Conservation (phyloP, 768 basidiomycete genomes). For the Astraeus odoratus region DNA sequence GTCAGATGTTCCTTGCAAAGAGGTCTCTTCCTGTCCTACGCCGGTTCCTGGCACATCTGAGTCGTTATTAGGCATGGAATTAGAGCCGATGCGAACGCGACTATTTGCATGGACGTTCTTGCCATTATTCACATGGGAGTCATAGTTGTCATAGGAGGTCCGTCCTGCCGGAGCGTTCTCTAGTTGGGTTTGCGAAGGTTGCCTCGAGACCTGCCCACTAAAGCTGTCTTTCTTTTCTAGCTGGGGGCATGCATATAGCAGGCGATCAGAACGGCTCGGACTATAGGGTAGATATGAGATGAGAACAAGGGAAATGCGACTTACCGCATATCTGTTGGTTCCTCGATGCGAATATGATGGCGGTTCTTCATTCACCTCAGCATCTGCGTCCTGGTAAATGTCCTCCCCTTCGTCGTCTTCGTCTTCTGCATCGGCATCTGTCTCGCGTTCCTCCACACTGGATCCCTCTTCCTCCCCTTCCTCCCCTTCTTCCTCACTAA, state of each 20-base stretch:
- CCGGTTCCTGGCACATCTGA: conserved; percentile 7
- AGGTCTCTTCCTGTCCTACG: conserved; percentile 3
- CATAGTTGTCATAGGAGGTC: conserved; percentile 19
- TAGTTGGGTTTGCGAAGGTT: conserved; percentile 53
- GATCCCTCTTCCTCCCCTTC: conserved; percentile 54
- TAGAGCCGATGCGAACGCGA: background rate
- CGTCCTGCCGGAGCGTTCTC: conserved; percentile 70
- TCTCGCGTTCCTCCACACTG: conserved; percentile 29
- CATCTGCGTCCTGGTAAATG: conserved; percentile 33
- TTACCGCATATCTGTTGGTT: conserved; percentile 57
- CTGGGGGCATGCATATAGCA: conserved; percentile 23
- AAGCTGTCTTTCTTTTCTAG: conserved; percentile 36
- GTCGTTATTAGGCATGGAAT: background rate
- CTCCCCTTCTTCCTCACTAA: conserved; percentile 65
- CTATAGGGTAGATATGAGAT: conserved; percentile 8
- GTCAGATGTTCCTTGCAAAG: conserved; percentile 2
- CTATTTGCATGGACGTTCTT: background rate
- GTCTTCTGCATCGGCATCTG: conserved; percentile 37
- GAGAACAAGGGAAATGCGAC: conserved; percentile 19
- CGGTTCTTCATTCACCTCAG: conserved; percentile 40
- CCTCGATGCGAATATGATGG: conserved; percentile 55
- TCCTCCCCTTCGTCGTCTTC: conserved; percentile 46
- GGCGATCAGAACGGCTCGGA: conserved; percentile 3
- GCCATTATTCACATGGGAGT: conserved; percentile 4
- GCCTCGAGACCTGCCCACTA: conserved; percentile 25